A percentile compares a stretch with the other conserved stretches of the same genome.
phyloP scores from a whole-genome alignment of 2,329 filamentous ascomycete species.

The Xylaria sp. region DNA sequence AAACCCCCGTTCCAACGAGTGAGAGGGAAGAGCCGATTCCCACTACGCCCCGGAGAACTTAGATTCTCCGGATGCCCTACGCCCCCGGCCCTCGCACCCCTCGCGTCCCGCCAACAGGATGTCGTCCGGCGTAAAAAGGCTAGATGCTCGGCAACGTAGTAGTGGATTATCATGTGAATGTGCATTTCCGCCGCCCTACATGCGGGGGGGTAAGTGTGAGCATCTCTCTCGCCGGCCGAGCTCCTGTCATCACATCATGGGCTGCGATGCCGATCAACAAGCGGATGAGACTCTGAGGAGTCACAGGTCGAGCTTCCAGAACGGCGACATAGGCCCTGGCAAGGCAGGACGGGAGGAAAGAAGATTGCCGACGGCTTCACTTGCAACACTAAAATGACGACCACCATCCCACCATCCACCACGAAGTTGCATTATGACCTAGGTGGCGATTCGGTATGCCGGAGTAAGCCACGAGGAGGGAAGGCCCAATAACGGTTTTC shows the following conservation, averaged over 20 bases:
- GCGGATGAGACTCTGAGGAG: slow-evolving; percentile 18
- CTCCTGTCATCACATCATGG: slow-evolving; percentile 16
- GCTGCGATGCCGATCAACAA: slow-evolving; percentile 13
- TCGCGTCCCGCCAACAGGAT: slow-evolving; percentile 12
- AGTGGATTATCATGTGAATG: slow-evolving; percentile 15
- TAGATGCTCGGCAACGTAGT: slow-evolving; percentile 10
- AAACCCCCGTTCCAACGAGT: slow-evolving; percentile 11
- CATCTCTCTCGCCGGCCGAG: slow-evolving; percentile 8
- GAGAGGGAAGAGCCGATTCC: not conserved
- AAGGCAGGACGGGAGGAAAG: slow-evolving; percentile 21
- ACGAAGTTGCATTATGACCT: slow-evolving; percentile 23
- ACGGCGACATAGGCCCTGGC: slow-evolving; percentile 21
- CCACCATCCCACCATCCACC: slow-evolving; percentile 9
- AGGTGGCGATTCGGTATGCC: slow-evolving; percentile 20
- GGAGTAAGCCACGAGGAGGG: slow-evolving; percentile 19
- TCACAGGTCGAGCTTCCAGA: slow-evolving; percentile 8
- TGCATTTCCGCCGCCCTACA: not conserved
- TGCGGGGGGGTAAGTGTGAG: slow-evolving; percentile 3
- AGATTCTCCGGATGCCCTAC: not conserved
- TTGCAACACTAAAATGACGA: slow-evolving; percentile 10
- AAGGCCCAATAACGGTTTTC: slow-evolving; percentile 2
- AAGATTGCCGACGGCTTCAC: slow-evolving; percentile 1
- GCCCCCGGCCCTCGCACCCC: not conserved
- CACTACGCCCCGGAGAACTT: slow-evolving; percentile 11
- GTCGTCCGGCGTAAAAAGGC: not conserved